phyloP scores from a whole-genome alignment of 495 filamentous ascomycete species.

The Sphaerosporella brunnea region DNA sequence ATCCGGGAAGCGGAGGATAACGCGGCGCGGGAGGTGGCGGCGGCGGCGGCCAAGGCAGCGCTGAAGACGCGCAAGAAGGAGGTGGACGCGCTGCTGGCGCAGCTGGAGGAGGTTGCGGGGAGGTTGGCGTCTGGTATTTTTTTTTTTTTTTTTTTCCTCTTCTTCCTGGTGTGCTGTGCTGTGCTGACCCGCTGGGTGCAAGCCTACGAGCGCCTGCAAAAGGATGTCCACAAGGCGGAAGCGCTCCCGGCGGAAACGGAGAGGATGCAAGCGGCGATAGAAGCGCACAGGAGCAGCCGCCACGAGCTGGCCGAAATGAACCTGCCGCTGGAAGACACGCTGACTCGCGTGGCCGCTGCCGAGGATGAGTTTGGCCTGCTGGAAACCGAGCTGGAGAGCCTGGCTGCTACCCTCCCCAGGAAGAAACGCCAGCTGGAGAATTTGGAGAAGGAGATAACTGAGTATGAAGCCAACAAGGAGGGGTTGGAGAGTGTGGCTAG shows the following conservation, averaged over 20 bases:
- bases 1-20: constrained; percentile 72
- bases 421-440: constrained; percentile 56
- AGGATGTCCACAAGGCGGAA: constrained; percentile 33
- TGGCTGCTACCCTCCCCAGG: constrained; percentile 40
- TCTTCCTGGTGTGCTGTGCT: no score
- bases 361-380: constrained; percentile 29
- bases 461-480: constrained; percentile 51
- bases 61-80: constrained; percentile 65
- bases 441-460: constrained; percentile 52
- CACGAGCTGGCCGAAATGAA: constrained; percentile 31
- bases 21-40: constrained; percentile 52
- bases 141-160: no score
- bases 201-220: constrained; percentile 42
- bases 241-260: constrained; percentile 45
- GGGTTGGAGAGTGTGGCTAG: constrained; percentile 50
- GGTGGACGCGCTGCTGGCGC: constrained; percentile 50
- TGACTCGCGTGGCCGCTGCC: constrained; percentile 19
- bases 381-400: constrained; percentile 42
- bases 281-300: constrained; percentile 31
- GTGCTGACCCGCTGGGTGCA: no score
- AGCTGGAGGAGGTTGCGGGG: constrained; percentile 50
- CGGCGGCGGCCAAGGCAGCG: constrained; percentile 52
- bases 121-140: constrained; percentile 32
- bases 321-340: constrained; percentile 29
- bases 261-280: constrained; percentile 43